Evolutionary conservation across 805 yeast species (phyloP).

Genomic region (Candida nonsorbophila): DNA sequence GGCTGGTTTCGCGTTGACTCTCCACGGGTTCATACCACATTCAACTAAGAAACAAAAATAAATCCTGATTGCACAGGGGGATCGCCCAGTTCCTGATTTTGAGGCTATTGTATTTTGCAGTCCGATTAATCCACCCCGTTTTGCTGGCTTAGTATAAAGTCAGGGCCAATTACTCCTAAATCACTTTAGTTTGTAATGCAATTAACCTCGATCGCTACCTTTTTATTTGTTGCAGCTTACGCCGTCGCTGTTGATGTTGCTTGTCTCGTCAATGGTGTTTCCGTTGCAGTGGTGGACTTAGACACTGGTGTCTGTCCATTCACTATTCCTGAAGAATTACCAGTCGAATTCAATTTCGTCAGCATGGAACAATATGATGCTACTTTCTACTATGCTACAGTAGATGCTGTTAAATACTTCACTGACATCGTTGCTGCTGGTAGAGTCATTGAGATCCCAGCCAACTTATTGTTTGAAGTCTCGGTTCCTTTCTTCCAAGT

Average conservation of each 20-base stretch:
- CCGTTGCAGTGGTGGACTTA: conserved; percentile 31
- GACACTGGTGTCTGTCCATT: conserved; percentile 37
- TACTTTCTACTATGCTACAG: conserved; percentile 30
- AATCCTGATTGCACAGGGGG: too few species aligned
- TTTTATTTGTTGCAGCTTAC: conserved; percentile 14
- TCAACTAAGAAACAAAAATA: too few species aligned
- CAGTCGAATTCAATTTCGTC: conserved; percentile 20
- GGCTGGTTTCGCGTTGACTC: too few species aligned
- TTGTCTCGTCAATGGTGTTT: conserved; percentile 29
- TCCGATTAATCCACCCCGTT: too few species aligned
- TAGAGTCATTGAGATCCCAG: conserved; percentile 26
- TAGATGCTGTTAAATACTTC: conserved; percentile 18
- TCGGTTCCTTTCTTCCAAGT: conserved; percentile 26
- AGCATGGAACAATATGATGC: conserved; percentile 25
- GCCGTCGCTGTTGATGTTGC: conserved; percentile 29
- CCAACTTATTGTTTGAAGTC: conserved; percentile 18
- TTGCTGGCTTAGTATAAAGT: too few species aligned
- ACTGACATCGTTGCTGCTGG: conserved; percentile 32
- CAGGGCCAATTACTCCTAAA: too few species aligned
- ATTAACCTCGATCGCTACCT: conserved; percentile 2
- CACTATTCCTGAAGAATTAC: conserved; percentile 23
- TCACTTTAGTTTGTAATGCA: too few species aligned
- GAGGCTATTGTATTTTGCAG: too few species aligned
- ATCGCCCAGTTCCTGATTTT: too few species aligned
- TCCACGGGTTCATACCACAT: too few species aligned